Percentiles rank a stretch among this genome's conserved stretches.
These are phyloP conservation scores for Eucalyptus tenuipes DNA, from an alignment of 345 rosid species.

Conservation along the genomic window DNA sequence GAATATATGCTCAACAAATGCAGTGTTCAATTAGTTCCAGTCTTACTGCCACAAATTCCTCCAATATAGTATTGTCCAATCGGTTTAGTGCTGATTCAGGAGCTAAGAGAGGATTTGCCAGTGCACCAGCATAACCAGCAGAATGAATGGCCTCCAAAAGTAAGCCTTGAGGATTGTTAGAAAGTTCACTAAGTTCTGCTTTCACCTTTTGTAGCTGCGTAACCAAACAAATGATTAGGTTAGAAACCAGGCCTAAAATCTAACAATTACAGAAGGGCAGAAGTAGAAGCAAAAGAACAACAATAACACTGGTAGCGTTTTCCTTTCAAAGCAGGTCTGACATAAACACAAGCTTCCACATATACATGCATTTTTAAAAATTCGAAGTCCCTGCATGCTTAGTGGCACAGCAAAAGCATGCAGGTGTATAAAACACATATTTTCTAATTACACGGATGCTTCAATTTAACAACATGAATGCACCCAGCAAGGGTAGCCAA, in stretches of 20 bases:
- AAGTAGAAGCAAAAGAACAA: neutral
- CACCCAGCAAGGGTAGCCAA: neutral
- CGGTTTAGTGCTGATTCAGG: constrained; percentile 57
- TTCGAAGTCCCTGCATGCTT: neutral
- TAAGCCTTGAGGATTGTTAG: constrained; percentile 65
- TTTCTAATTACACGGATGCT: neutral
- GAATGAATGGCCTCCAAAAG: constrained; percentile 88
- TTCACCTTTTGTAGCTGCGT: constrained; percentile 66
- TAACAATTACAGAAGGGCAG: neutral
- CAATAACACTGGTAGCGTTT: neutral
- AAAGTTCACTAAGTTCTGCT: constrained; percentile 46
- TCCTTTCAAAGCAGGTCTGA: neutral
- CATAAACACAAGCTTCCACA: neutral
- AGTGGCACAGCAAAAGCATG: neutral
- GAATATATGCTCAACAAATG: neutral
- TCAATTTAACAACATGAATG: neutral
- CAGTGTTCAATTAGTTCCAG: neutral
- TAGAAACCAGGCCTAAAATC: neutral
- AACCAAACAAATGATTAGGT: neutral
- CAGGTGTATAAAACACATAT: neutral
- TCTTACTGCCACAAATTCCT: constrained; percentile 72
- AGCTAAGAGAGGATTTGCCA: constrained; percentile 82
- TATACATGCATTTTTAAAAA: neutral
- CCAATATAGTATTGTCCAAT: constrained; percentile 45
- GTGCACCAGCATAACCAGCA: constrained; percentile 70